Percentiles rank a stretch among this genome's conserved stretches.
Evolutionary conservation across 768 basidiomycete species (phyloP).

Genomic region (Pluteus cervinus): DNA sequence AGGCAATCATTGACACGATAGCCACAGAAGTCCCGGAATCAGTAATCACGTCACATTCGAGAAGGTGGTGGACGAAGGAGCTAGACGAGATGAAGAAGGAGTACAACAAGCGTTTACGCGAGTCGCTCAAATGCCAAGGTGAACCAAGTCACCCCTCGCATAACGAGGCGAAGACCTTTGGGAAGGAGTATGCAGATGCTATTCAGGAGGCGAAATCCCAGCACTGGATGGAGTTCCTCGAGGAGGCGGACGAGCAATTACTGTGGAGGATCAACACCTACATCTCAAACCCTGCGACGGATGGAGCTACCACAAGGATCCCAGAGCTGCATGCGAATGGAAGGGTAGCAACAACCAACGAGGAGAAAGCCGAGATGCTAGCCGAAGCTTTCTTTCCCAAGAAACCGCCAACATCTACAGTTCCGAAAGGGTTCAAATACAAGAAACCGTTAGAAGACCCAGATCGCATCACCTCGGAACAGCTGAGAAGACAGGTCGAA

Average conservation of each 20-base stretch:
- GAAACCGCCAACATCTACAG: not conserved
- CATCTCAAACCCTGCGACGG: slow-evolving; percentile 4
- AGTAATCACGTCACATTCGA: slow-evolving; percentile 10
- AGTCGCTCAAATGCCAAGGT: too few species aligned
- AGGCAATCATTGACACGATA: slow-evolving; percentile 8
- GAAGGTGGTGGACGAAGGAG: slow-evolving; percentile 16
- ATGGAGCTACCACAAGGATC: slow-evolving; percentile 7
- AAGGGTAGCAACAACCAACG: not conserved
- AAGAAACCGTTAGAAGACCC: slow-evolving; percentile 1
- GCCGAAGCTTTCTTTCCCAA: too few species aligned
- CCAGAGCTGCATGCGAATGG: slow-evolving; percentile 6
- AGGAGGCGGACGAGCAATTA: not conserved
- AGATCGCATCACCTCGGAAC: not conserved
- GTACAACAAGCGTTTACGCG: too few species aligned
- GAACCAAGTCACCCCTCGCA: slow-evolving; percentile 5
- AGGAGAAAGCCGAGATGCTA: slow-evolving; percentile 5
- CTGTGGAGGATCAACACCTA: slow-evolving; percentile 12
- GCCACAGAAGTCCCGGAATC: too few species aligned
- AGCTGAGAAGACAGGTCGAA: not conserved
- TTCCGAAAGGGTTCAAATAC: not conserved
- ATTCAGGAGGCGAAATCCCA: slow-evolving; percentile 6
- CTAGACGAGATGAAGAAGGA: slow-evolving; percentile 4
- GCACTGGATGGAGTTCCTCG: slow-evolving; percentile 12
- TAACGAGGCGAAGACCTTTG: not conserved
- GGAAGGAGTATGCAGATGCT: slow-evolving; percentile 3